Base-by-base conservation (phyloP, 1,284 basidiomycete species). In the Fomes fomentarius region DNA sequence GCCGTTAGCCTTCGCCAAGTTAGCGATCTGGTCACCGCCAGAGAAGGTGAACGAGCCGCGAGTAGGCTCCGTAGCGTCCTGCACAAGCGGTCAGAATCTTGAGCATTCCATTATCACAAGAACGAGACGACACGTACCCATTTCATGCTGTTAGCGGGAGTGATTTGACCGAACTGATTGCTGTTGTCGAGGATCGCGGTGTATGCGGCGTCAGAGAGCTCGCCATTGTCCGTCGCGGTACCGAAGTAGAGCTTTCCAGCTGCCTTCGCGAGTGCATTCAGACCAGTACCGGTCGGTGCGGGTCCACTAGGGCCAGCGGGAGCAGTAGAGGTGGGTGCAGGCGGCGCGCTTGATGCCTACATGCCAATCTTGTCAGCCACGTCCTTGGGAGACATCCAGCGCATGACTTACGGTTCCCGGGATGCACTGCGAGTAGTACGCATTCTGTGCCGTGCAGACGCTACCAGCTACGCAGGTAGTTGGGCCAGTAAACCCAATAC, bases 161-260 rank as follows among this genome's bases (percentile, higher is more conserved):
- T 83, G 48, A 82, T 68, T 59, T 81, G 78, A 25, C 72, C 73
- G 57, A 83, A 84, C 53, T 77, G 71, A 3, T 63, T 63, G 39
- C 65, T 74, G 63, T 82, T 74, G 60, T 72, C 73, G 55, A 82
- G 68, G 60, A 71, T 71, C 15, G 64, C 61, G 26, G 74, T 69
- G 63, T 84, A 85, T 6, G 77, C 61, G 0, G 66, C 56, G 59
- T 85, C 77, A 1, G 66, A 73, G 37, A 84, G 69, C 64, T 83
- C 81, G 14, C 72, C 70, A 62, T 84, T 84, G 66, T 83, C 81
- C 3, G 82, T 84, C n/a, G 83, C 83, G 17, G 79, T 74, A 22
- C 84, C 84, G 54, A 85, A 83, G 72, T 85, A 85, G 25, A 73
- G 62, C 67, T 83, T 83, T n/a, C 80, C 79, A n/a, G 77, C 76